phyloP scores from a whole-genome alignment of 2,329 filamentous ascomycete species.

The Thermothelomyces thermophilus region DNA sequence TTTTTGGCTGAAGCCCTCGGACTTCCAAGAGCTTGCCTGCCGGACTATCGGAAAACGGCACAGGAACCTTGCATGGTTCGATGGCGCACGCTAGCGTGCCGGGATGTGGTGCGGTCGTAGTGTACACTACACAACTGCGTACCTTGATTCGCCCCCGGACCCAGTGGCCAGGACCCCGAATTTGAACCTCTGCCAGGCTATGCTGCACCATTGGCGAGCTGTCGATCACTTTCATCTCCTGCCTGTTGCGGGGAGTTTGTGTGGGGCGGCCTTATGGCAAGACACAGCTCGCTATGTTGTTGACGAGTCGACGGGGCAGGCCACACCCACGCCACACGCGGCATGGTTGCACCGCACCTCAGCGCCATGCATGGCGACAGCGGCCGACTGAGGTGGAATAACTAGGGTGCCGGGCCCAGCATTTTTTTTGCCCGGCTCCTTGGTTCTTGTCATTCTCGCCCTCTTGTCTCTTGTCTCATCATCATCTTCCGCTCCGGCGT shows the following conservation, averaged over 20 bases:
- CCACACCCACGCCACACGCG: neutral
- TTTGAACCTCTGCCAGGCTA: neutral
- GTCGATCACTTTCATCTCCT: slow-evolving; percentile 7
- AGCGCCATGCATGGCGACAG: neutral
- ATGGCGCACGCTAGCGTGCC: too few relatives aligned
- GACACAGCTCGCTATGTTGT: neutral
- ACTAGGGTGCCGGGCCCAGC: neutral
- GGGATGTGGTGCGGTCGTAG: too few relatives aligned
- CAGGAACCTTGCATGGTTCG: neutral
- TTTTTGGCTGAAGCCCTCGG: neutral
- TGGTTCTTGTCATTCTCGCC: neutral
- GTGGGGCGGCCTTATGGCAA: neutral
- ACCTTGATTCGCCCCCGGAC: neutral
- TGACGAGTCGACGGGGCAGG: neutral
- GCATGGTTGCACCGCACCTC: neutral
- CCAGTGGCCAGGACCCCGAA: slow-evolving; percentile 1
- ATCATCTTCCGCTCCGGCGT: too few relatives aligned
- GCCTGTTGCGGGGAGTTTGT: slow-evolving; percentile 2
- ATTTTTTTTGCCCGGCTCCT: too few relatives aligned
- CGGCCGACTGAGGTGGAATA: neutral
- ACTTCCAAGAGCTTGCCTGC: neutral
- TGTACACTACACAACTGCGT: too few relatives aligned
- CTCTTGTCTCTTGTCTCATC: too few relatives aligned
- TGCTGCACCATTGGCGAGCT: neutral
- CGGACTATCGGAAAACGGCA: neutral